Evolutionary conservation across 2,329 filamentous ascomycete species (phyloP).

Genomic region (Fusarium algeriense): DNA sequence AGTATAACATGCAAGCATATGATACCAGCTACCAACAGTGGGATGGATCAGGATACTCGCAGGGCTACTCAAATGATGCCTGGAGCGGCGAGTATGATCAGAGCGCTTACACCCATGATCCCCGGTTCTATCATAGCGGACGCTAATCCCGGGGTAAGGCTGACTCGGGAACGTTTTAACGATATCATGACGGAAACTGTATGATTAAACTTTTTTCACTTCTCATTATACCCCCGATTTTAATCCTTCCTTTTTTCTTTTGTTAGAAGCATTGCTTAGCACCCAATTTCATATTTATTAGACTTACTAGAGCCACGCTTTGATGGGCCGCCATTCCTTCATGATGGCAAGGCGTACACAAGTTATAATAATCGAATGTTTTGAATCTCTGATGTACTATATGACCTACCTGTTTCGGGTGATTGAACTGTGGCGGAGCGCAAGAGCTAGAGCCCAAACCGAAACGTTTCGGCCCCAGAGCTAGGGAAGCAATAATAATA

Average conservation of each 20-base stretch:
- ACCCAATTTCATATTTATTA: slow-evolving; percentile 3
- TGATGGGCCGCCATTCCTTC: neutral
- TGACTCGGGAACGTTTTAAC: slow-evolving; percentile 26
- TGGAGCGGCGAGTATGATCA: slow-evolving; percentile 42
- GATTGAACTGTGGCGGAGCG: slow-evolving; percentile 31
- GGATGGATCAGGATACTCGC: slow-evolving; percentile 32
- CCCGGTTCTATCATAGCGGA: slow-evolving; percentile 31
- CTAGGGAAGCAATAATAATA: neutral
- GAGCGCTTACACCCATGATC: slow-evolving; percentile 40
- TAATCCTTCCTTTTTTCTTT: slow-evolving; percentile 24
- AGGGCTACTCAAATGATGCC: slow-evolving; percentile 33
- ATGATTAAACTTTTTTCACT: slow-evolving; percentile 18
- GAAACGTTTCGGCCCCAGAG: slow-evolving; percentile 7
- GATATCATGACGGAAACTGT: slow-evolving; percentile 37
- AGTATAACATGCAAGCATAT: slow-evolving; percentile 32
- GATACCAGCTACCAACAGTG: slow-evolving; percentile 34
- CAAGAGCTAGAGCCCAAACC: slow-evolving; percentile 14
- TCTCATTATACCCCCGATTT: slow-evolving; percentile 32
- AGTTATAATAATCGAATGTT: slow-evolving; percentile 34
- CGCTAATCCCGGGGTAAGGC: slow-evolving; percentile 28
- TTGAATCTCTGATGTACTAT: slow-evolving; percentile 11
- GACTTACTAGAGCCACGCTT: slow-evolving; percentile 34
- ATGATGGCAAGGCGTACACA: slow-evolving; percentile 20
- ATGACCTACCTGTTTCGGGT: slow-evolving; percentile 34
- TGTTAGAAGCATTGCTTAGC: slow-evolving; percentile 13